Evolutionary conservation across 176 grass and related monocot species (phyloP), one percentile per base, ranked within the genome.

Genomic region (Alloteropsis semialata): DNA sequence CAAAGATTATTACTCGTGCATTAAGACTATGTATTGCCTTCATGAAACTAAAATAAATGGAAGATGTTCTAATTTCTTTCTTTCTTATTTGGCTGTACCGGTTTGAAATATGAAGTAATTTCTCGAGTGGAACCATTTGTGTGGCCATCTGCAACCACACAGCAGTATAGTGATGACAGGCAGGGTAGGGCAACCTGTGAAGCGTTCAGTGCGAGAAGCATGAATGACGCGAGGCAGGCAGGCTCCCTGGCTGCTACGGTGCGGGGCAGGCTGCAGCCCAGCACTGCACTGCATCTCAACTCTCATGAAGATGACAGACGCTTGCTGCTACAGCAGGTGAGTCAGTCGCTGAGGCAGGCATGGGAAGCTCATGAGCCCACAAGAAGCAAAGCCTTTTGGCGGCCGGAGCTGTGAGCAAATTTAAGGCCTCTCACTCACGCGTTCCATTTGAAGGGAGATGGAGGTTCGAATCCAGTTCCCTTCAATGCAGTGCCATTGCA

Each of bases 331-430:
- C 19, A 28, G 62, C 42, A 77, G 81, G 75, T 63, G 25, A 10
- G 69, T 21, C 44, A 8, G 8, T 27, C 5, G 28, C 18, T 32
- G 69, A 10, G 42, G 34, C 65, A 61, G 13, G 72, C 82, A 88
- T 79, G 86, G 24, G 66, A 77, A 81, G 51, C 61, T 63, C 82
- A 71, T 36, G 87, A 81, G 60, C 42, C 76, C 24, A 46, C 2
- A 49, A 51, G 10, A 10, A 11, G 39, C 32, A 30, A 72, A 53
- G 32, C 56, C 5, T 76, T 32, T 53, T 6, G 10, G 32, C 33
- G 86, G 24, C 55, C 55, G 37, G 66, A 57, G 74, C 66, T 79
- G 76, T 84, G 87, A 89, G 12, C 81, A 30, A 78, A 80, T 68
- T 85, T 42, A 84, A 62, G 29, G 28, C 72, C 3, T 39, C 75